phyloP scores from a whole-genome alignment of 2,329 filamentous ascomycete species.

The Colletotrichum lini region DNA sequence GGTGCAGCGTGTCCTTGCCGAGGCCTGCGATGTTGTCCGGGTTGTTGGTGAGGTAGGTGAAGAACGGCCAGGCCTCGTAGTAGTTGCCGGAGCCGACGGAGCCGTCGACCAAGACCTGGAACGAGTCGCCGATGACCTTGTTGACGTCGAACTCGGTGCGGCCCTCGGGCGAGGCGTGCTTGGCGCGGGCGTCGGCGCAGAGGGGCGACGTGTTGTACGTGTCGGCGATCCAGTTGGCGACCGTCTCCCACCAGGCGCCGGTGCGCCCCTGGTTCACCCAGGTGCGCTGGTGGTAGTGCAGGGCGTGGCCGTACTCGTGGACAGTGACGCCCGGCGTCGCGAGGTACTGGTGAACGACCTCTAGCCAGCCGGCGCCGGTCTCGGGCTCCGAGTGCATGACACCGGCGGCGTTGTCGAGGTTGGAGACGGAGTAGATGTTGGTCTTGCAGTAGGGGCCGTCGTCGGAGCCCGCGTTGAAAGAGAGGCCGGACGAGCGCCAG shows the following conservation, averaged over 20 bases:
- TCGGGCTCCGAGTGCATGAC: slow-evolving; percentile 57
- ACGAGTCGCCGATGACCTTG: slow-evolving; percentile 63
- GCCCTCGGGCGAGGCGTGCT: slow-evolving; percentile 52
- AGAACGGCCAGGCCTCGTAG: slow-evolving; percentile 67
- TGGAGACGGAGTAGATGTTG: slow-evolving; percentile 60
- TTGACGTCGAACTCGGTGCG: slow-evolving; percentile 58
- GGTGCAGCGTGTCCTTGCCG: slow-evolving; percentile 57
- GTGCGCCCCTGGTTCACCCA: slow-evolving; percentile 62
- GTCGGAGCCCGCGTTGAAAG: slow-evolving; percentile 52
- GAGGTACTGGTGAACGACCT: slow-evolving; percentile 58
- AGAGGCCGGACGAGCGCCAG: slow-evolving; percentile 57
- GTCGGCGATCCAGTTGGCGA: slow-evolving; percentile 66
- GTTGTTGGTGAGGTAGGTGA: slow-evolving; percentile 64
- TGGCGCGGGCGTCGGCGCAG: slow-evolving; percentile 57
- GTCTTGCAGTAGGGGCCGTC: slow-evolving; percentile 61
- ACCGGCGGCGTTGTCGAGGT: slow-evolving; percentile 56
- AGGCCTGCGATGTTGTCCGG: slow-evolving; percentile 59
- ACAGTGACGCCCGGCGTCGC: slow-evolving; percentile 58
- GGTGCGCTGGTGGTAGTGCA: slow-evolving; percentile 60
- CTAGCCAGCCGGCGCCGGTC: slow-evolving; percentile 59
- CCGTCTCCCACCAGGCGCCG: slow-evolving; percentile 66
- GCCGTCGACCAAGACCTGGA: slow-evolving; percentile 64
- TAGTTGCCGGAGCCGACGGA: slow-evolving; percentile 59
- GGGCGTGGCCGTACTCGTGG: slow-evolving; percentile 65
- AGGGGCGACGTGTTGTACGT: slow-evolving; percentile 61